These are phyloP conservation scores for Phytophthora tentaculata DNA, from an alignment of 352 stramenopile genomes.

Conservation along the genomic window DNA sequence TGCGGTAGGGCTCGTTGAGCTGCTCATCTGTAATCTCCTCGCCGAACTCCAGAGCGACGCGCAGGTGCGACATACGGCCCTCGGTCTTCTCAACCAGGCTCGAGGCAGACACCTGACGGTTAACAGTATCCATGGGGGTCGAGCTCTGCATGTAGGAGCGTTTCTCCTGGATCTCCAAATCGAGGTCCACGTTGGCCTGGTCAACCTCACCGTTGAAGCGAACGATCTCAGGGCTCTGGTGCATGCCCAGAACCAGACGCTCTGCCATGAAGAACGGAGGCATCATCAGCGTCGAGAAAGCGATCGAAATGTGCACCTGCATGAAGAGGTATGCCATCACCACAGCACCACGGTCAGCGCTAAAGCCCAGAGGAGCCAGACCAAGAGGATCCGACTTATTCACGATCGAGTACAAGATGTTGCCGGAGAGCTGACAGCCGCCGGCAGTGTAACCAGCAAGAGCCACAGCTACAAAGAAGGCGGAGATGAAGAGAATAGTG, in stretches of 20 bases:
- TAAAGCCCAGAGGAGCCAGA: constrained; percentile 53
- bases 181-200: constrained; percentile 29
- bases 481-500: constrained; percentile 55
- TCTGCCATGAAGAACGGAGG: constrained; percentile 67
- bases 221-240: constrained; percentile 42
- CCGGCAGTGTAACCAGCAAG: constrained; percentile 47
- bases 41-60: constrained; percentile 35
- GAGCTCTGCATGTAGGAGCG: constrained; percentile 40
- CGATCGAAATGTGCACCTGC: constrained; percentile 55
- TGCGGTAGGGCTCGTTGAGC: constrained; percentile 23
- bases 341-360: constrained; percentile 43
- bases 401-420: constrained; percentile 63
- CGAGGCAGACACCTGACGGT: constrained; percentile 27
- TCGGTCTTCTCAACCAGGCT: constrained; percentile 31
- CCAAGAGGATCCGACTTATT: constrained; percentile 30
- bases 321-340: constrained; percentile 68
- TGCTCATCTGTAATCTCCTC: constrained; percentile 40
- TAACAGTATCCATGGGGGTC: constrained; percentile 30
- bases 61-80: constrained; percentile 43
- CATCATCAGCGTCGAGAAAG: constrained; percentile 54
- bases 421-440: constrained; percentile 61
- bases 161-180: constrained; percentile 37
- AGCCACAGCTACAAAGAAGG: constrained; percentile 54
- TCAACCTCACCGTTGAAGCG: constrained; percentile 32
- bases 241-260: constrained; percentile 68